Evolutionary conservation across 768 basidiomycete species (phyloP), one percentile per base, ranked within the genome.

Genomic region (Suillus cothurnatus): DNA sequence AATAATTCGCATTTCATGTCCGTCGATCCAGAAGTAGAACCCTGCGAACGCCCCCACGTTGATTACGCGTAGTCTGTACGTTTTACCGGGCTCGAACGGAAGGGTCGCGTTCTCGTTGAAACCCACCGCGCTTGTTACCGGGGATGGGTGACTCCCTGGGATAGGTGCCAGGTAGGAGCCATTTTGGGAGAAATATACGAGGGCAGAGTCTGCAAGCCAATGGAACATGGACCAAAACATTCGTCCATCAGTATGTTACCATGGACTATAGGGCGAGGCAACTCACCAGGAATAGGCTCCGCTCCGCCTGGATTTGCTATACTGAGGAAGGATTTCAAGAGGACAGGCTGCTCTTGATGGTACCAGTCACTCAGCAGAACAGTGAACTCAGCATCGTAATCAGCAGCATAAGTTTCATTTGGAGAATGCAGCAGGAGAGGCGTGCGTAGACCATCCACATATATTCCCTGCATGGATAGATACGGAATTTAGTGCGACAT

Each of bases 281-380:
- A 70, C 80, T 64, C 67, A 89, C 93, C 83, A n/a, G 95, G 95
- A 17, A 97, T 84, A 26, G 95, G 95, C 72, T 98, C 95, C 0
- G 88, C 88, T 23, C 95, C 95, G 28, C 84, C 85, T 0, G 95
- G 95, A 75, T 97, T 92, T 9, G 83, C 79, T 49, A 87, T 82
- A 72, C 76, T 89, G 73, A 95, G 78, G 76, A 94, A 96, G 39
- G 85, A 75, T 31, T 87, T 74, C 61, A 92, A 59, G 39, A 97
- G 84, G 11, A 76, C 80, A 1, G 77, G 56, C 66, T 94, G 92
- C 73, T 93, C 82, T 7, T 88, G 74, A 73, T 97, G 94, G 73
- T 98, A 98, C 96, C 97, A 99, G 75, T 98, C 96, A 6, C 88
- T 85, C 1, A 98, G 80, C 65, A 95, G 73, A 68, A 99, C 81